Base-by-base conservation (phyloP, 129 eudicot species). In the Flaveria sonorensis region DNA sequence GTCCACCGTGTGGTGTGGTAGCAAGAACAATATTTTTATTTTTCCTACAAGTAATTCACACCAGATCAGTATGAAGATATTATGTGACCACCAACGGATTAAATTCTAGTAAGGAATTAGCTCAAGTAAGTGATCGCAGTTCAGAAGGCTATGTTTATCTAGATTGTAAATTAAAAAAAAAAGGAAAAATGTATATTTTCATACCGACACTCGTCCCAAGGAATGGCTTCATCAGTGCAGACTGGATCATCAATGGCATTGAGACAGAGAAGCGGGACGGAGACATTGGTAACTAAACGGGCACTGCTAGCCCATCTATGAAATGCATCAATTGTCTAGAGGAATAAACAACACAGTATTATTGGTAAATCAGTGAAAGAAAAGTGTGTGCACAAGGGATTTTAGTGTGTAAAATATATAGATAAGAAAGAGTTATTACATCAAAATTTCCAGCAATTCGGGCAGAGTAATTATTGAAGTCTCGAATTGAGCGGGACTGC, bases 1-100 rank as follows among this genome's bases (percentile, higher is more conserved):
- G 99, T 67, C 99, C 99, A 79, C 99, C 99, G 53, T 95, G 97
- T 78, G 87, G 82, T 14, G 96, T 89, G 68, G 94, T 89, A n/a
- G 97, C 97, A 32, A 95, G 85, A 73, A 95, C 88, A 71, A 95
- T 81, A 83, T 95, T 95, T 82, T 84, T 73, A 66, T 95, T 95
- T 52, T 72, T 73, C 86, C 96, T 92, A 71, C 43, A 72, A 63
- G 12, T 26, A 24, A 64, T 32, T 61, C 19, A 78, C 62, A 77
- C 56, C 74, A 66, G 18, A 55, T 75, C 59, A 79, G 68, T 74
- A 15, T 23, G 36, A 40, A 59, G 68, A 79, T 48, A 46, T 32
- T 8, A 42, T 15, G 57, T 48, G 2, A 62, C 19, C 42, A 28
- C 2, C 6, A 6, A 14, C 7, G 16, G 12, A 28, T 63, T 15